Evolutionary conservation across 139 green algal species (phyloP).

Genomic region (Closterium sp.): DNA sequence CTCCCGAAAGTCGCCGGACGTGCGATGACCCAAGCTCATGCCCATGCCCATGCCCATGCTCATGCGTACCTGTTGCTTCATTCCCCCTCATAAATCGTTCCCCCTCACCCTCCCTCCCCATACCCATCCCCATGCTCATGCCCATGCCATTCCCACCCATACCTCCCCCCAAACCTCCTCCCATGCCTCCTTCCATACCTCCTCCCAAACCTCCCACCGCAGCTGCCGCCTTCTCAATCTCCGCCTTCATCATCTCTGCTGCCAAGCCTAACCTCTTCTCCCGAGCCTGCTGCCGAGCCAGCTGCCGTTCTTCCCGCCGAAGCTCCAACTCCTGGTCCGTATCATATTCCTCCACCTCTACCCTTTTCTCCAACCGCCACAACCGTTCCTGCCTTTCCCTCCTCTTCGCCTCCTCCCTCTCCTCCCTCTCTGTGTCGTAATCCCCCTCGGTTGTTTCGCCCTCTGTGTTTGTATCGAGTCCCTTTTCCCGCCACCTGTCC

Average conservation of each 20-base stretch:
- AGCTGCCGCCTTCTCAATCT: background rate
- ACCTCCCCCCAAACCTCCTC: background rate
- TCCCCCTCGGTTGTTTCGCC: background rate
- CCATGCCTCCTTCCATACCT: background rate
- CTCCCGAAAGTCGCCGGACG: background rate
- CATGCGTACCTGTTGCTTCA: background rate
- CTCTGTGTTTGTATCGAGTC: background rate
- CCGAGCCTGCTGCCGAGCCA: background rate
- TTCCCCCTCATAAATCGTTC: background rate
- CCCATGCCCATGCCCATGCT: background rate
- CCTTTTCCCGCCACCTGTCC: background rate
- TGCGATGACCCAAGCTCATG: background rate
- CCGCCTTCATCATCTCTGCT: background rate
- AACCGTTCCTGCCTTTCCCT: background rate
- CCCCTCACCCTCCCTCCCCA: background rate
- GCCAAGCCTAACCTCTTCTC: background rate
- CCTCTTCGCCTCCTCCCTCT: constrained; percentile 13
- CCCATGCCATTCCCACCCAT: background rate
- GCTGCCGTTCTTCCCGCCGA: background rate
- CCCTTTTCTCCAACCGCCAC: background rate
- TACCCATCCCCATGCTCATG: background rate
- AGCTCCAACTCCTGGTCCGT: constrained; percentile 6
- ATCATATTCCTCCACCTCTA: constrained; percentile 3
- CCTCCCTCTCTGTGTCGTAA: constrained; percentile 4
- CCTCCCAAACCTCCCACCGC: background rate